Evolutionary conservation across 768 basidiomycete species (phyloP).

Genomic region (Xerocomellus amylosporus): DNA sequence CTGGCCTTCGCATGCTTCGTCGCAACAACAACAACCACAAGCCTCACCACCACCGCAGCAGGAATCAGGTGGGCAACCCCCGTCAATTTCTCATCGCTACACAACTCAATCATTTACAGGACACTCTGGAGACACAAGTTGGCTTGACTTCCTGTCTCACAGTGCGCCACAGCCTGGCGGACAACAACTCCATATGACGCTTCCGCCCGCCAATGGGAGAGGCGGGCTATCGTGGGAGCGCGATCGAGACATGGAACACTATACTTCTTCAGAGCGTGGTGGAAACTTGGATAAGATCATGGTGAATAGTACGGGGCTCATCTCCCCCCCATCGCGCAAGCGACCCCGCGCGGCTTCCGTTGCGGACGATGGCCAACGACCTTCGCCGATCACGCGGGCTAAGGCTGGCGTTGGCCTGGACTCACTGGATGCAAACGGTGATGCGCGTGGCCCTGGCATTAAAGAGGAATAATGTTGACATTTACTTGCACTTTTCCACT

Average conservation of each 20-base stretch:
- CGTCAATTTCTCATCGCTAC: background rate
- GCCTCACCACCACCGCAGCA: conserved; percentile 21
- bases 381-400: conserved; percentile 18
- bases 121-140: conserved; percentile 30
- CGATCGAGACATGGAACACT: conserved; percentile 30
- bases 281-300: conserved; percentile 19
- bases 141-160: conserved; percentile 35
- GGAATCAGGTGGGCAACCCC: conserved; percentile 20
- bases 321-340: conserved; percentile 28
- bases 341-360: conserved; percentile 26
- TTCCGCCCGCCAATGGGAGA: conserved; percentile 25
- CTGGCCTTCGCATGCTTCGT: conserved; percentile 33
- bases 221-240: conserved; percentile 33
- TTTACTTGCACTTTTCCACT: background rate
- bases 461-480: conserved; percentile 27
- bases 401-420: conserved; percentile 19
- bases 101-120: conserved; percentile 13
- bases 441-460: conserved; percentile 16
- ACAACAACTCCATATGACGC: conserved; percentile 30
- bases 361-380: conserved; percentile 18
- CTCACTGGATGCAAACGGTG: conserved; percentile 14
- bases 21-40: conserved; percentile 24
- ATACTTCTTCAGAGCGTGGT: conserved; percentile 28
- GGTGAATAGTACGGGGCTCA: conserved; percentile 16
- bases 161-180: conserved; percentile 22